Evolutionary conservation across 2,329 filamentous ascomycete species (phyloP).

Genomic region (Aspergillus pseudoviridinutans): DNA sequence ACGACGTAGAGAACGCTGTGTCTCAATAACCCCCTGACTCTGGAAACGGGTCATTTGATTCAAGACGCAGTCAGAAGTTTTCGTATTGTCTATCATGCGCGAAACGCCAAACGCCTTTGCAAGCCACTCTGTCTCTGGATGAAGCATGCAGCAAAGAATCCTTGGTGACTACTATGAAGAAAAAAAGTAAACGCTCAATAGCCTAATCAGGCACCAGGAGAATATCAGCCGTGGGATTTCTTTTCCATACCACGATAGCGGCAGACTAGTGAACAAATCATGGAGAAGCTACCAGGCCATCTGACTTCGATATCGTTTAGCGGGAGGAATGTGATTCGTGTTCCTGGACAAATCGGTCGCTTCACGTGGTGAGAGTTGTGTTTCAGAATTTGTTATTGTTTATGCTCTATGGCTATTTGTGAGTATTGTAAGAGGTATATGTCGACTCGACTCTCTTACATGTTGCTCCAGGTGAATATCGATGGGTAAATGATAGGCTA

Average conservation of each 20-base stretch:
- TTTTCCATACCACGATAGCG: neutral
- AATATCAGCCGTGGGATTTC: neutral
- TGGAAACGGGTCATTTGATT: neutral
- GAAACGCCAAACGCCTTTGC: neutral
- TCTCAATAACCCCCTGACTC: neutral
- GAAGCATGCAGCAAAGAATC: neutral
- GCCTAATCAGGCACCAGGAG: neutral
- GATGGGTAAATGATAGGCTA: too few relatives aligned
- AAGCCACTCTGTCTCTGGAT: neutral
- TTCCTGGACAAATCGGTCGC: neutral
- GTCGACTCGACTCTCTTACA: neutral
- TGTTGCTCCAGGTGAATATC: too few relatives aligned
- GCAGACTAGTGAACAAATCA: neutral
- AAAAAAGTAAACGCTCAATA: neutral
- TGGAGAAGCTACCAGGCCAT: neutral
- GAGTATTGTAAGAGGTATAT: neutral
- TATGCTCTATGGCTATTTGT: neutral
- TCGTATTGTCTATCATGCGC: neutral
- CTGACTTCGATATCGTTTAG: neutral
- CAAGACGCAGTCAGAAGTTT: neutral
- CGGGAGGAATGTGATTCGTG: neutral
- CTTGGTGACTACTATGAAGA: neutral
- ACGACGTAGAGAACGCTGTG: neutral
- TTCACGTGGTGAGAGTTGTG: neutral
- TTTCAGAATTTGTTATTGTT: neutral